Percentiles rank a stretch among this genome's conserved stretches.
These are phyloP conservation scores for Elsinoe perseae DNA, from an alignment of 2,329 filamentous ascomycete genomes.

Conservation along the genomic window DNA sequence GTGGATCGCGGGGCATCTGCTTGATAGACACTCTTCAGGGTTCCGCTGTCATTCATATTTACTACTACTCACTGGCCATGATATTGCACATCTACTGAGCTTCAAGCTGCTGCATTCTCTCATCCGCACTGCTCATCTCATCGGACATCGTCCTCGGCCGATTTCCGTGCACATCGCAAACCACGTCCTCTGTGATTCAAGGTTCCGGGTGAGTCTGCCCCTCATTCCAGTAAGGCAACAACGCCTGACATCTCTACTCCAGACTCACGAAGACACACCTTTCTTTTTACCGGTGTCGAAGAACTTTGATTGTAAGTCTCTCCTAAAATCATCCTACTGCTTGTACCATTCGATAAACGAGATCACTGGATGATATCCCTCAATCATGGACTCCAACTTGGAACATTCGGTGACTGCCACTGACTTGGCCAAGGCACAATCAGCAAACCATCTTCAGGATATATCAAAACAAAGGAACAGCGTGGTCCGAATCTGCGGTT, in stretches of 20 bases:
- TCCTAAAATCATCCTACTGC: background rate
- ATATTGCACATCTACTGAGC: background rate
- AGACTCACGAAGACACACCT: conserved; percentile 3
- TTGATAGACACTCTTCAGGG: conserved; percentile 1
- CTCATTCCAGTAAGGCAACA: conserved; percentile 11
- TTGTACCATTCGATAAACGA: background rate
- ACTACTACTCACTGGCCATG: background rate
- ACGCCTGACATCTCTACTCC: background rate
- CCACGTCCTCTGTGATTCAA: no score
- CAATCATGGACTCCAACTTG: background rate
- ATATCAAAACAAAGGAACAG: background rate
- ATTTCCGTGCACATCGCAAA: no score
- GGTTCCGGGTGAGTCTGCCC: conserved; percentile 1
- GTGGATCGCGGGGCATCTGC: conserved; percentile 6
- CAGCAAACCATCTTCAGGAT: background rate
- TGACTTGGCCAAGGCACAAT: background rate
- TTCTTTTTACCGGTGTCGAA: background rate
- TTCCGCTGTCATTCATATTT: background rate
- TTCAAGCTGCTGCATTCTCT: background rate
- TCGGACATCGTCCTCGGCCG: background rate
- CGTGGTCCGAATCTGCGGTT: background rate
- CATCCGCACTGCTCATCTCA: background rate
- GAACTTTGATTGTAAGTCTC: background rate
- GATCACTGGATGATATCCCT: background rate
- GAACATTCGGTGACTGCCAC: background rate